Evolutionary conservation across 805 yeast species (phyloP), one percentile per base, ranked within the genome.

Genomic region (Saitoella complicata): DNA sequence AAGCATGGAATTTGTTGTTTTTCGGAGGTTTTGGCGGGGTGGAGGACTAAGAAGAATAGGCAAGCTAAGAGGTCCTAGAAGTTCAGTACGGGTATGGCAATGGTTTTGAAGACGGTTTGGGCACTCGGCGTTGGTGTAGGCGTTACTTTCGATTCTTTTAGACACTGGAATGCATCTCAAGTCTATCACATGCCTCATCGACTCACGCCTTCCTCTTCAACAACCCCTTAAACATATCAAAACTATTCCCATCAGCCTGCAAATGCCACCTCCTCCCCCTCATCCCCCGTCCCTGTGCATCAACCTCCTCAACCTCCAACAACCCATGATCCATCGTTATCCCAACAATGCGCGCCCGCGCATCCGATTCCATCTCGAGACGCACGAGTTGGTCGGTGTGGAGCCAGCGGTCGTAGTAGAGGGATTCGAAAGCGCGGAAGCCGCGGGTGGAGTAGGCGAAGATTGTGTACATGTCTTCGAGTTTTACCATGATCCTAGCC

Each of bases 241-340:
- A 91, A 3, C 96, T 84, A 58, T 91, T 91, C 1, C 99, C 98
- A 61, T 91, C 98, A 0, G 99, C 97, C 59, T 87, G 96, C 40
- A 91, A 64, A 53, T 84, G 80, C 51, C 71, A 77, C 4, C 55
- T 64, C 38, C 65, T 69, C 0, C 84, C 82, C 6, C 12, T n/a
- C 1, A 78, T 74, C 10, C 65, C 65, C 8, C 53, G 56, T 21
- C 70, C 70, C 9, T 61, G 55, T 5, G 61, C 51, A 42, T 72
- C 71, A 6, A 77, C 59, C 50, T 82, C 94, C 48, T 75, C 77
- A 2, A 83, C 98, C 9, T 77, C 61, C 46, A 91, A 63, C 64
- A 87, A 66, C 0, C 98, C 99, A 61, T 78, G 81, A 45, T 86
- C 94, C 1, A 69, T 65, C 0, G 94, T 78, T 39, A 91, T 87